Evolutionary conservation across 2,329 filamentous ascomycete species (phyloP).

Genomic region (Talaromyces sp.): DNA sequence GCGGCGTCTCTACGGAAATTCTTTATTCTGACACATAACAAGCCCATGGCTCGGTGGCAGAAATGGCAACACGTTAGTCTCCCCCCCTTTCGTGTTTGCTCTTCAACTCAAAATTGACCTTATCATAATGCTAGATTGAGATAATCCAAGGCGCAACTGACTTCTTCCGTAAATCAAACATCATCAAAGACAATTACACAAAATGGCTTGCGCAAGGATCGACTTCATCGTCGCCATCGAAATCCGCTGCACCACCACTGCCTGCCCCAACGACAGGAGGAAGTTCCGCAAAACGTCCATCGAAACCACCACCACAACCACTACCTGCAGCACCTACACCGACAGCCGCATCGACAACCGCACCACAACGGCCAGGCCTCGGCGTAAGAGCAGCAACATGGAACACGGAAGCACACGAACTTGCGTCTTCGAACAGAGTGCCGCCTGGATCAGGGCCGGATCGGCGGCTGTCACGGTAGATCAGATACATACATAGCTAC

Average conservation of each 20-base stretch:
- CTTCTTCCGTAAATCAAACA: slow-evolving; percentile 17
- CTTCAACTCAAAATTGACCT: neutral
- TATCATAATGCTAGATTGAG: slow-evolving; percentile 5
- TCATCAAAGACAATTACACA: slow-evolving; percentile 10
- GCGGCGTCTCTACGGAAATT: slow-evolving; percentile 35
- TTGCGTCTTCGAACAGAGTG: neutral
- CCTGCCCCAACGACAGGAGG: neutral
- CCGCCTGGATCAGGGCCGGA: neutral
- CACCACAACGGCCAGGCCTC: neutral
- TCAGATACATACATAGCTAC: too few relatives aligned
- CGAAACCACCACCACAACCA: neutral
- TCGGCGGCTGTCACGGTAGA: neutral
- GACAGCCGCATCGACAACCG: neutral
- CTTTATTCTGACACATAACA: slow-evolving; percentile 29
- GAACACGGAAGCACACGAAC: neutral
- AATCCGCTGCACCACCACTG: neutral
- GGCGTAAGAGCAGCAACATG: neutral
- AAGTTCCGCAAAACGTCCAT: neutral
- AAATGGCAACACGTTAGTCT: slow-evolving; percentile 33
- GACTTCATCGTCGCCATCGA: neutral
- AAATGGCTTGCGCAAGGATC: slow-evolving; percentile 15
- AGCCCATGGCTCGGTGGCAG: slow-evolving; percentile 30
- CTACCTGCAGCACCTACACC: neutral
- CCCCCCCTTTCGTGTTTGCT: neutral
- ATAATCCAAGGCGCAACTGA: slow-evolving; percentile 13